Percentiles rank a stretch among this genome's conserved stretches.
Conservation (phyloP, 2,329 filamentous ascomycete genomes). For the Diaporthe helianthi region DNA sequence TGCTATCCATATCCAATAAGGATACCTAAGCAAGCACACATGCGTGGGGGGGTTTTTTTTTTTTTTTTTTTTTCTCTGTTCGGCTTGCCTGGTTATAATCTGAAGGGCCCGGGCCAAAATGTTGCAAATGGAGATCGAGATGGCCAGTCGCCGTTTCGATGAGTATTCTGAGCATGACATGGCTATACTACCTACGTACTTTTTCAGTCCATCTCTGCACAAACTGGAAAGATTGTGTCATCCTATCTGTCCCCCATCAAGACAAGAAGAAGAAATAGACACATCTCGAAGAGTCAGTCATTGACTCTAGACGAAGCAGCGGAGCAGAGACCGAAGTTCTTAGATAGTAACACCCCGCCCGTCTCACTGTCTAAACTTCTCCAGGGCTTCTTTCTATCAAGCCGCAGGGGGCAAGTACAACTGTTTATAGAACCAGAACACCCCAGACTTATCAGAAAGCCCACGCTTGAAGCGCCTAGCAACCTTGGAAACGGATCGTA, state of each 20-base stretch:
- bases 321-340: not conserved
- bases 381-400: too few species aligned
- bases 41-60: too few species aligned
- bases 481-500: not conserved
- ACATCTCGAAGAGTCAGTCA: not conserved
- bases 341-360: not conserved
- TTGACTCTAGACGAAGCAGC: not conserved
- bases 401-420: not conserved
- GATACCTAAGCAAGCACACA: too few species aligned
- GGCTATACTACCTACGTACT: too few species aligned
- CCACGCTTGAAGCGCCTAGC: constrained; percentile 8
- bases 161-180: too few species aligned
- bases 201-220: not conserved
- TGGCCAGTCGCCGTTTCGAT: too few species aligned
- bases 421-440: not conserved
- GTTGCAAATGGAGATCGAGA: too few species aligned
- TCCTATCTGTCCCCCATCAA: not conserved
- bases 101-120: too few species aligned
- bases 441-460: not conserved
- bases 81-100: too few species aligned
- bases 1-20: too few species aligned
- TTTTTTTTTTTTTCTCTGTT: too few species aligned
- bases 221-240: not conserved
- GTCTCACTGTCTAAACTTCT: not conserved
- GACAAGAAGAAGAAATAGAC: not conserved